These are phyloP conservation scores for Pseudocercospora fijiensis DNA, from an alignment of 2,329 filamentous ascomycete species.

Conservation along the genomic window DNA sequence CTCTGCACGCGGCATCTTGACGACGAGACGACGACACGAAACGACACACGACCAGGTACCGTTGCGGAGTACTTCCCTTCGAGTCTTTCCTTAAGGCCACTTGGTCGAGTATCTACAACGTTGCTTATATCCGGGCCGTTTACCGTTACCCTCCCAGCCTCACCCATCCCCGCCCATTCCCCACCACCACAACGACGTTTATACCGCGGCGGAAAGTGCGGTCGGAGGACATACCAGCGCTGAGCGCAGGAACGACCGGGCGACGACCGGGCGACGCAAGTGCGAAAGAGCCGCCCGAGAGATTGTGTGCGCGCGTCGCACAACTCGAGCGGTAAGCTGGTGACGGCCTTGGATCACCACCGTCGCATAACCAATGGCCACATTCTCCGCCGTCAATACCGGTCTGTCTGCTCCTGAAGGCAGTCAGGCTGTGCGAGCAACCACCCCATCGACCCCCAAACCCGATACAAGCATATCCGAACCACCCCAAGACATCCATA, in stretches of 20 bases:
- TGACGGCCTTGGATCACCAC: slow-evolving; percentile 11
- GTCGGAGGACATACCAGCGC: background rate
- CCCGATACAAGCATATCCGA: slow-evolving; percentile 45
- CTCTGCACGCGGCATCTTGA: slow-evolving; percentile 4
- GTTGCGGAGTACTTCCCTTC: slow-evolving; percentile 18
- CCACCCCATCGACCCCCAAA: slow-evolving; percentile 54
- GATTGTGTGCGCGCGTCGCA: slow-evolving; percentile 19
- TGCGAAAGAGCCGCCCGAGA: slow-evolving; percentile 5
- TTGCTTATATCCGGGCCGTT: slow-evolving; percentile 13
- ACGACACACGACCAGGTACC: background rate
- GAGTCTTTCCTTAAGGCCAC: slow-evolving; percentile 23
- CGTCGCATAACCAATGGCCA: slow-evolving; percentile 28
- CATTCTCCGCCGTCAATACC: slow-evolving; percentile 43
- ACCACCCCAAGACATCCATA: slow-evolving; percentile 38
- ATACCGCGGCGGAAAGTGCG: slow-evolving; percentile 1
- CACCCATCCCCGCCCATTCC: slow-evolving; percentile 9
- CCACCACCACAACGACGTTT: background rate
- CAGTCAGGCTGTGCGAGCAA: slow-evolving; percentile 49
- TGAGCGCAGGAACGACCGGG: background rate
- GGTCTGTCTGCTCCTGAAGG: slow-evolving; percentile 38
- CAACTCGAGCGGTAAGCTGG: slow-evolving; percentile 25
- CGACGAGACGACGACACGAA: slow-evolving; percentile 17
- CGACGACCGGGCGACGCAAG: background rate
- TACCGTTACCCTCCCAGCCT: slow-evolving; percentile 23
- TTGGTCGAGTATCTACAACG: slow-evolving; percentile 17